Base-by-base conservation (phyloP, 2,329 filamentous ascomycete species). In the Zalaria sp. region DNA sequence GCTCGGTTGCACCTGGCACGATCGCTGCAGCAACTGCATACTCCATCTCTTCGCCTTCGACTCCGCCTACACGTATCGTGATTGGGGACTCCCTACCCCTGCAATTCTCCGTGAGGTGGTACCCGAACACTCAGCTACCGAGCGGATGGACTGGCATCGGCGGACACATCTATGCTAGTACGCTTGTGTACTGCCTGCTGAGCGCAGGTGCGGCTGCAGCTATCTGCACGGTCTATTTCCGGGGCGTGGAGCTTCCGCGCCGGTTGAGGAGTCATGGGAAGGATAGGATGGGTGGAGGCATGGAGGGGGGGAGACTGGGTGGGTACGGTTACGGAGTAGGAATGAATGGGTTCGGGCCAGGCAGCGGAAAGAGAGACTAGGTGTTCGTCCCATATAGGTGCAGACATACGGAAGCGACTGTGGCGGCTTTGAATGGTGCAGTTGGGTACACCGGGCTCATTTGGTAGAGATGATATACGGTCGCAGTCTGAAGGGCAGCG, bases 11-110 rank as follows among this genome's bases (percentile, higher is more conserved):
- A n/a, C 64, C 76, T 18, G 88, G 88, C 27, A 86, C 88, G 11
- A 74, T 94, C 35, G 85, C 94, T 55, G 88, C 85, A 10, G 88
- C 80, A 25, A 79, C 85, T 3, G 89, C 88, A 4, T 96, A 98
- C 63, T 84, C 78, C 49, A 81, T 88, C 2, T 51, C 53, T 27
- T 83, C 81, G 10, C 77, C 83, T 18, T 37, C 65, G 60, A 39
- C 69, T 55, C 39, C 71, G 62, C 65, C 70, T 4, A 66, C 68
- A 1, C 79, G 79, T 53, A 73, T 95, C 38, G 76, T 95, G 28
- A 93, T 95, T 49, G 88, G 89, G 8, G 88, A 96, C 60, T 75
- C 82, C 4, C 61, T 96, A 43, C 81, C 83, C 0, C 67, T 96
- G 51, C 72, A 69, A 36, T 83, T 96, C 54, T 82, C 77, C 34